These are phyloP conservation scores for Candida labiduridarum DNA, from an alignment of 1,139 yeast genomes.

Conservation along the genomic window DNA sequence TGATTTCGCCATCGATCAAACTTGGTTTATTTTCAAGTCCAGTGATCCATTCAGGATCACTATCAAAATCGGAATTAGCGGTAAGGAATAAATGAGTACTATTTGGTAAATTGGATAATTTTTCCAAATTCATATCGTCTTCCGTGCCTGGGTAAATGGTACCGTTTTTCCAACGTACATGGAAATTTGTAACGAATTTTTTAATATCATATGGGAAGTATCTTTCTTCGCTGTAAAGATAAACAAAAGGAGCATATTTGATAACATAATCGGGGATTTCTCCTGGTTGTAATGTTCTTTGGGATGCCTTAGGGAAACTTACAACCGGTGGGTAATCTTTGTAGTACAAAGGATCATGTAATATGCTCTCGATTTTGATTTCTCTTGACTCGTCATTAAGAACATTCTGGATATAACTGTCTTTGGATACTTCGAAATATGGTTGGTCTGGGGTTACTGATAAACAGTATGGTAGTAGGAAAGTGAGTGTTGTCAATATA, in stretches of 20 bases:
- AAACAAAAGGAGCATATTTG: conserved; percentile 78
- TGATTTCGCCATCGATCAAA: conserved; percentile 67
- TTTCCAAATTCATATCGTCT: conserved; percentile 36
- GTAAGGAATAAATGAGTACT: conserved; percentile 50
- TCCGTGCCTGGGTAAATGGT: conserved; percentile 43
- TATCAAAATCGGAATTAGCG: conserved; percentile 67
- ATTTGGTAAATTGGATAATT: conserved; percentile 38
- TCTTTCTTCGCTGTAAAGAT: conserved; percentile 84
- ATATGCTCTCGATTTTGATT: conserved; percentile 15
- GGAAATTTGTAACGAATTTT: conserved; percentile 68
- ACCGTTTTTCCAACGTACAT: conserved; percentile 51
- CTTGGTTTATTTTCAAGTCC: conserved; percentile 72
- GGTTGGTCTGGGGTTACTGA: background rate
- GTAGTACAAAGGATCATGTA: conserved; percentile 26
- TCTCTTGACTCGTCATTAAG: conserved; percentile 15
- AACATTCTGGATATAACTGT: conserved; percentile 12
- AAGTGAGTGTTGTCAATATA: conserved; percentile 1
- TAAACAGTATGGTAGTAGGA: conserved; percentile 2
- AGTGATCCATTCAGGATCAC: conserved; percentile 85
- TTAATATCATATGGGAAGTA: conserved; percentile 84
- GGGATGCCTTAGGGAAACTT: conserved; percentile 29
- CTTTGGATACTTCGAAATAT: conserved; percentile 13
- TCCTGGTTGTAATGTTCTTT: conserved; percentile 48
- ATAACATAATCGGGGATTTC: conserved; percentile 76
- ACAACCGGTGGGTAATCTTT: conserved; percentile 41